Evolutionary conservation across 345 rosid species (phyloP), one percentile per base, ranked within the genome.

Genomic region (Kernera saxatilis): DNA sequence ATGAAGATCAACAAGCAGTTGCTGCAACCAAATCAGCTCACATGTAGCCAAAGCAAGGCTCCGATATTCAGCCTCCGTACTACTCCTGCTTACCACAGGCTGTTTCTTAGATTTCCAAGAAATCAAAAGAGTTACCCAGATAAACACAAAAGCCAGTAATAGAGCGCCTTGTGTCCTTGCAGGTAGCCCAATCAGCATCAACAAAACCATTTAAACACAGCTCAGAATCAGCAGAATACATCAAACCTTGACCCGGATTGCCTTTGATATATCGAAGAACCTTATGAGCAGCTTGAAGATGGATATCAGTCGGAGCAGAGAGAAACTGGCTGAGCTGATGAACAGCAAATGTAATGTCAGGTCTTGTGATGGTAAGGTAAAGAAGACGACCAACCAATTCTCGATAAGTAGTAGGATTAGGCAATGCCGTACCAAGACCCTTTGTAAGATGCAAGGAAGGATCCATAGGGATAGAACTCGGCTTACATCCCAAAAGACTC

Each of bases 221-320:
- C 0, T 45, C 18, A 0, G 14, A 1, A 3, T 5, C 3, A 0
- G 41, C 4, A 1, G 5, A n/a, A 21, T 45, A 17, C 1, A 64
- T 3, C 0, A 48, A 1, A 0, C 69, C 69, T 11, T 64, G 69
- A 1, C 56, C 29, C 5, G 43, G 29, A 18, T 33, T 27, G 2
- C 1, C 1, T 1, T 46, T 64, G 2, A 46, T 0, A 1, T 64
- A 45, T 0, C n/a, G 2, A 0, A 64, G 6, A 2, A 64, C 19
- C 0, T 4, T 5, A 1, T 9, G 3, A 19, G 56, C 69, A 10
- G 69, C 56, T 0, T 64, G 11, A 0, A 11, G 6, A 32, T 64
- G 69, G 0, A 6, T 1, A 15, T 30, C 27, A 0, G 40, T 44
- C 0, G 69, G 56, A 0, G 2, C 1, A 0, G 54, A 46, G 0